phyloP scores from a whole-genome alignment of 257 asterid genomes.

The Anisodus tanguticus region DNA sequence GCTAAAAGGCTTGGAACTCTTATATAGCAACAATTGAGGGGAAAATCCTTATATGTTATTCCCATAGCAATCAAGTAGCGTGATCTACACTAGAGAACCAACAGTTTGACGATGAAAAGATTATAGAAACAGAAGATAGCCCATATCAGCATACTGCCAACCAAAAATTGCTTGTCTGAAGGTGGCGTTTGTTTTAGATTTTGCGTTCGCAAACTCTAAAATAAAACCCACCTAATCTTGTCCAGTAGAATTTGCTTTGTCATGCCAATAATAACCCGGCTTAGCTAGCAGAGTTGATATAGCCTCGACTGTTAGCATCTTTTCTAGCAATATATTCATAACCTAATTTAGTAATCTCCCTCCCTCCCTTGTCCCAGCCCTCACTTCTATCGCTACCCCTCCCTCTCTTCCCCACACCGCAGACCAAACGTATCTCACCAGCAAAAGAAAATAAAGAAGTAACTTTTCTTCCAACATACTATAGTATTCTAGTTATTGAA shows the following conservation, averaged over 20 bases:
- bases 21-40: neutral
- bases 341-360: neutral
- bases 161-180: neutral
- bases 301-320: neutral
- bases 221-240: neutral
- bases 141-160: conserved; percentile 9
- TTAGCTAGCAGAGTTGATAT: neutral
- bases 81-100: neutral
- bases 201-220: neutral
- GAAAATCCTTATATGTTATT: neutral
- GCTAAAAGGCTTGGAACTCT: neutral
- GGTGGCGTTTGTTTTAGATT: neutral
- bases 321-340: neutral
- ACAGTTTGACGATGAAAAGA: neutral
- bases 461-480: neutral
- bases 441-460: neutral
- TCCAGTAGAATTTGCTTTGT: conserved; percentile 4
- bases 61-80: neutral
- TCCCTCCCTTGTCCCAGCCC: neutral
- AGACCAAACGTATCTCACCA: neutral
- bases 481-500: neutral
- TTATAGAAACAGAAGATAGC: neutral
- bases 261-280: neutral
- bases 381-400: neutral
- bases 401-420: neutral